Evolutionary conservation across 169 alveolate genomes (phyloP).

Genomic region (Eimeria necatrix): DNA sequence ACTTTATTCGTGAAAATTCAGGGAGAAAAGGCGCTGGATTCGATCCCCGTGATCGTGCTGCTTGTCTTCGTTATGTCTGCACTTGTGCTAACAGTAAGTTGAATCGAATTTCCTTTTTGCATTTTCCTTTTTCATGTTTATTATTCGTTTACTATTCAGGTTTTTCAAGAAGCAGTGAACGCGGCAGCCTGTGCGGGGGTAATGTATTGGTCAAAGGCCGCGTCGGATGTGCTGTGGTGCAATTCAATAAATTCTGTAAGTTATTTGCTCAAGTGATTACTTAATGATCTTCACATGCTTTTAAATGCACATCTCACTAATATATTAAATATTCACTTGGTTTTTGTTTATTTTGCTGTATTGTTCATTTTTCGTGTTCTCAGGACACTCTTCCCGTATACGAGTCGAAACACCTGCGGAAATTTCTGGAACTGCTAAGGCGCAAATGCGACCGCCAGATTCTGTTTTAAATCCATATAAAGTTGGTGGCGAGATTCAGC

Average conservation of each 20-base stretch:
- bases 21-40: slow-evolving; percentile 57
- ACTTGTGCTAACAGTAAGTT: slow-evolving; percentile 27
- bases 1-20: neutral
- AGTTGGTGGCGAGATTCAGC: slow-evolving; percentile 42
- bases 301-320: neutral
- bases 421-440: slow-evolving; percentile 31
- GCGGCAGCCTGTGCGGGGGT: slow-evolving; percentile 47
- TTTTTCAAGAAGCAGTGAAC: slow-evolving; percentile 55
- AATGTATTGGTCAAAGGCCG: slow-evolving; percentile 68
- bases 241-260: slow-evolving; percentile 61
- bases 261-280: neutral
- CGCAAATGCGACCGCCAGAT: slow-evolving; percentile 32
- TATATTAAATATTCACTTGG: neutral
- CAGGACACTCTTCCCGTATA: slow-evolving; percentile 60
- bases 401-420: slow-evolving; percentile 49
- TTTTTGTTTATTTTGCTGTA: neutral
- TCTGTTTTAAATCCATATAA: neutral
- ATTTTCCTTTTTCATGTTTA: neutral
- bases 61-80: slow-evolving; percentile 17
- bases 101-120: neutral
- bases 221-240: slow-evolving; percentile 62
- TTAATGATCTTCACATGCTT: no score
- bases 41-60: neutral
- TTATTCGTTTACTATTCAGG: neutral
- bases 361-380: neutral